Conservation (phyloP, 345 rosid species). For the Salix suchowensis region DNA sequence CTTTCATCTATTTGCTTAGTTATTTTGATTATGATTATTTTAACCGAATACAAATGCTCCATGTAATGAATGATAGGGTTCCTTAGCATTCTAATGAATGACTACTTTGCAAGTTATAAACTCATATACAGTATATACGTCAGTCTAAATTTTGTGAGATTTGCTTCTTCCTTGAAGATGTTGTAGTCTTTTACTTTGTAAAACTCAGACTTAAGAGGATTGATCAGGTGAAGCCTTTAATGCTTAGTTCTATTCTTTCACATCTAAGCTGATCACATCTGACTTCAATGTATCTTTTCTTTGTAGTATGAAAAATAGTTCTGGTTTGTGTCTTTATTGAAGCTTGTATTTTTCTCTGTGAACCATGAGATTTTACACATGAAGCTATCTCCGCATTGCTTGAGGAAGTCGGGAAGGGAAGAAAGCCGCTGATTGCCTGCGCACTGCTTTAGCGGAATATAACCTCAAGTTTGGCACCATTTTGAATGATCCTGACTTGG, state of each 20-base stretch:
- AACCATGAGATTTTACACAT: background rate
- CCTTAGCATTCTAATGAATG: background rate
- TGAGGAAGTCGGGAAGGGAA: conserved; percentile 75
- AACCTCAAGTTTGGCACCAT: conserved; percentile 87
- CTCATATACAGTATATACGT: background rate
- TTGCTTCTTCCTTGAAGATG: background rate
- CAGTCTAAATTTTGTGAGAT: background rate
- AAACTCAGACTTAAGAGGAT: background rate
- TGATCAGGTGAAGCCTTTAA: background rate
- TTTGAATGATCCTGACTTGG: conserved; percentile 91
- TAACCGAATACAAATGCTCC: background rate
- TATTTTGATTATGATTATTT: background rate
- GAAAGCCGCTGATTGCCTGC: conserved; percentile 75
- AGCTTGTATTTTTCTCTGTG: background rate
- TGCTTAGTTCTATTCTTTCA: background rate
- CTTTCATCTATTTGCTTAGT: background rate
- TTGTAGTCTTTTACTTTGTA: background rate
- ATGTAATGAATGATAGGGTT: background rate
- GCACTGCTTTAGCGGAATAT: conserved; percentile 79
- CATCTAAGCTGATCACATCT: background rate
- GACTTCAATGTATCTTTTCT: background rate
- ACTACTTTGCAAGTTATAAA: background rate
- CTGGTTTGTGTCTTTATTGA: background rate
- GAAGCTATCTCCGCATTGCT: background rate
- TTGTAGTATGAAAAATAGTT: background rate